Evolutionary conservation across 106 monocot genomes (phyloP), one percentile per base, ranked within the genome.

Genomic region (Cymbidium sinense): DNA sequence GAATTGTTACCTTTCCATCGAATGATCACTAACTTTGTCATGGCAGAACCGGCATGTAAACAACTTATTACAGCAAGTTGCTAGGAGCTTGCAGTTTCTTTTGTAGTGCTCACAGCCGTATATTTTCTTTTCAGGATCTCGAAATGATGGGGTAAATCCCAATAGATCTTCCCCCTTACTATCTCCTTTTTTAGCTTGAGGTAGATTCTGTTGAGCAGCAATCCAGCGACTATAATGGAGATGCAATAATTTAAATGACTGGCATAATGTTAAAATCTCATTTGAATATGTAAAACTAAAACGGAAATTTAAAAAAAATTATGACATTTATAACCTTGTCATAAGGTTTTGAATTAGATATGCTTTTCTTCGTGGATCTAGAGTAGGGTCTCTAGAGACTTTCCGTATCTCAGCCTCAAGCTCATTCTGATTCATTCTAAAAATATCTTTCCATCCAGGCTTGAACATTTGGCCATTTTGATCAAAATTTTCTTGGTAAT

Each of bases 381-480:
- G 99, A 29, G 99, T 86, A 50, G 86, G 85, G 79, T 95, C 99
- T 39, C 86, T 84, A 35, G 95, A 95, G 76, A 99, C 95, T 80
- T 95, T 99, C 27, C 92, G 77, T 79, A 99, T 89, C 83, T 99
- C 99, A 18, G 88, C 79, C 77, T 99, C 99, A 34, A 99, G 90
- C 81, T 99, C 99, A 84, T 78, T 99, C 74, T 99, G 95, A 81
- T 95, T 99, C 99, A 99, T 99, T 21, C 90, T 87, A 78, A 99
- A 99, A 67, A 95, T 99, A 84, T 95, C 99, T 36, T 95, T 95
- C 99, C 99, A 99, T 15, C 99, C 99, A 76, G 99, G 99, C 69
- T 95, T 99, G 74, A 99, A 99, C 92, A 91, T 95, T 79, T 95
- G 89, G 70, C 85, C 89, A 70, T 30, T 88, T 67, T 89, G 95